Percentiles rank a stretch among this genome's conserved stretches.
Conservation (phyloP, 2,329 filamentous ascomycete species). For the Penicillium concentricum region DNA sequence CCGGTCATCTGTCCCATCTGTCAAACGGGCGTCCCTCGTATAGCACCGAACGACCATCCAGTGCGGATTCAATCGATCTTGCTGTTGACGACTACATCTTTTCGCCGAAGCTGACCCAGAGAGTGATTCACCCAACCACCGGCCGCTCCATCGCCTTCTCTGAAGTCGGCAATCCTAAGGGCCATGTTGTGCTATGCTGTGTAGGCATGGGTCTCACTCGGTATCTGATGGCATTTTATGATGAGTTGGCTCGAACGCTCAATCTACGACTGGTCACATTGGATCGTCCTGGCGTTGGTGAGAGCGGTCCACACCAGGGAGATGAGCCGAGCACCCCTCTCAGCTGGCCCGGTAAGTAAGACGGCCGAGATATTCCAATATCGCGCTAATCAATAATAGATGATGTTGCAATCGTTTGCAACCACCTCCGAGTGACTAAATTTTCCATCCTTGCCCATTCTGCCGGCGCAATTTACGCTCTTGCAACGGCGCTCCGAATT, state of each 20-base stretch:
- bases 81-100: slow-evolving; percentile 82
- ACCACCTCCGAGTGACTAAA: slow-evolving; percentile 85
- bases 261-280: slow-evolving; percentile 89
- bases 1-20: slow-evolving; percentile 36
- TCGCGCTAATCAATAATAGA: slow-evolving; percentile 36
- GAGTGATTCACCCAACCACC: slow-evolving; percentile 79
- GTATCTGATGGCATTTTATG: slow-evolving; percentile 96
- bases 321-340: slow-evolving; percentile 83
- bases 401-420: slow-evolving; percentile 92
- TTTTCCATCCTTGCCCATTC: slow-evolving; percentile 97
- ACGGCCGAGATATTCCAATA: background rate
- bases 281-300: slow-evolving; percentile 89
- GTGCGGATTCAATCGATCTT: slow-evolving; percentile 82
- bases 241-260: slow-evolving; percentile 85
- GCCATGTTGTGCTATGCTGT: slow-evolving; percentile 91
- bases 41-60: slow-evolving; percentile 70
- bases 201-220: slow-evolving; percentile 96
- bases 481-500: slow-evolving; percentile 92
- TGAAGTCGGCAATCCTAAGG: slow-evolving; percentile 89
- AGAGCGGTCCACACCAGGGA: slow-evolving; percentile 74
- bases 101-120: slow-evolving; percentile 81
- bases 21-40: slow-evolving; percentile 46
- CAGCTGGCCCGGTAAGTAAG: slow-evolving; percentile 64
- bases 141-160: slow-evolving; percentile 91
- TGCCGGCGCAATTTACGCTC: slow-evolving; percentile 94